Evolutionary conservation across 2,329 filamentous ascomycete genomes (phyloP), one percentile per base, ranked within the genome.

Genomic region (Colletotrichum chlorophyti): DNA sequence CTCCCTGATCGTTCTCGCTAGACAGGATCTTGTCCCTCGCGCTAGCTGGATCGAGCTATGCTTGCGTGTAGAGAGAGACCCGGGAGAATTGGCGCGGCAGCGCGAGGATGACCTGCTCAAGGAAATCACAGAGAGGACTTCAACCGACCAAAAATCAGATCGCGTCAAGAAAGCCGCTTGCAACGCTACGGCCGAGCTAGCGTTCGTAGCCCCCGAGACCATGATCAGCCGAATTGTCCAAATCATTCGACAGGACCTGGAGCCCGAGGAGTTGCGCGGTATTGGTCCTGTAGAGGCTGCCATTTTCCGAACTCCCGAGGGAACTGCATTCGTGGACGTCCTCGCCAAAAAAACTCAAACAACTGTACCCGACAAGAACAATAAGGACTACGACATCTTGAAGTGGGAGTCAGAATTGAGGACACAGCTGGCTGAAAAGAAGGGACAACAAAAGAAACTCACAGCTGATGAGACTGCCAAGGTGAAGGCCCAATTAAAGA

Each of bases 401-500:
- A 97, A 97, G 74, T 99, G 96, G 95, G 95, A 99, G 74, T 90
- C 94, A 71, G 95, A 99, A 63, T 81, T 99, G 7, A 84, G 93
- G 55, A 83, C 86, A 34, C 92, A 97, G 66, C 76, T 99, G 35
- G 93, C 93, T n/a, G 83, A 91, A 70, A 99, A 98, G 79, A 97
- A 94, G 73, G 94, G 94, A 1, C 86, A 91, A 60, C 87, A 92
- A 66, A 94, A 93, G 77, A 99, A 97, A 75, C 85, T 98, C 9
- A 95, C 91, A 0, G 76, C 91, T 0, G 95, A 98, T 31, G 94
- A 99, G 68, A 89, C 89, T 64, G 85, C 89, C 26, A 98, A 97
- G 73, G 91, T 98, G 55, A 94, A 95, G 49, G 89, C 91, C 6
- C 95, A 99, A 68, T 79, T 98, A 23, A 89, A 86, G 58, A 98